Conservation (phyloP, 192 early-diverging fungal species). For the Coemansia reversa region DNA sequence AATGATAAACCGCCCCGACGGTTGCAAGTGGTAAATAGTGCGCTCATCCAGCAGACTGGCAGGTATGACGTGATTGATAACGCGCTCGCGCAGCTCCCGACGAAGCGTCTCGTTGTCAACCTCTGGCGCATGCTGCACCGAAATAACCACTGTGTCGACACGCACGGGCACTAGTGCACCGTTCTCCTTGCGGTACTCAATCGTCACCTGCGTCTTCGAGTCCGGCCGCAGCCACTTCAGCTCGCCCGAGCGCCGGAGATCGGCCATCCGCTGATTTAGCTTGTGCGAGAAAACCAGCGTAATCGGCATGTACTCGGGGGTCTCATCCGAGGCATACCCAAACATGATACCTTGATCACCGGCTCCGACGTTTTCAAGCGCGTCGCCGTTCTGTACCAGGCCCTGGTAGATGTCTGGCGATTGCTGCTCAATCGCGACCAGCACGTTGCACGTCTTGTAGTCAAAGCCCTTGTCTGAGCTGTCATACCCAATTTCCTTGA, state of each 20-base stretch:
- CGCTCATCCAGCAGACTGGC: conserved; percentile 82
- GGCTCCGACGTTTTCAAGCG: conserved; percentile 96
- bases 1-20: conserved; percentile 98
- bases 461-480: conserved; percentile 99
- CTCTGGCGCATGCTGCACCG: conserved; percentile 92
- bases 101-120: conserved; percentile 83
- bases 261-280: conserved; percentile 94
- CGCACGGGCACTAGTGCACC: conserved; percentile 93
- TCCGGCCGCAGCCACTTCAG: conserved; percentile 95
- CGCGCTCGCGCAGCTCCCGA: conserved; percentile 84
- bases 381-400: conserved; percentile 87
- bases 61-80: conserved; percentile 91
- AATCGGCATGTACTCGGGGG: conserved; percentile 98
- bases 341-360: conserved; percentile 98
- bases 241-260: conserved; percentile 88
- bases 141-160: conserved; percentile 97
- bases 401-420: conserved; percentile 99
- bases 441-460: conserved; percentile 99
- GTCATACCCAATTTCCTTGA: conserved; percentile 99
- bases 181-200: conserved; percentile 95
- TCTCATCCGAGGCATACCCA: conserved; percentile 98
- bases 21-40: conserved; percentile 96
- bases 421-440: conserved; percentile 99
- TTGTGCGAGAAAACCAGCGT: conserved; percentile 94
- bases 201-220: conserved; percentile 99